Conservation (phyloP, 305 asterid species). For the Fraxinus ornus region DNA sequence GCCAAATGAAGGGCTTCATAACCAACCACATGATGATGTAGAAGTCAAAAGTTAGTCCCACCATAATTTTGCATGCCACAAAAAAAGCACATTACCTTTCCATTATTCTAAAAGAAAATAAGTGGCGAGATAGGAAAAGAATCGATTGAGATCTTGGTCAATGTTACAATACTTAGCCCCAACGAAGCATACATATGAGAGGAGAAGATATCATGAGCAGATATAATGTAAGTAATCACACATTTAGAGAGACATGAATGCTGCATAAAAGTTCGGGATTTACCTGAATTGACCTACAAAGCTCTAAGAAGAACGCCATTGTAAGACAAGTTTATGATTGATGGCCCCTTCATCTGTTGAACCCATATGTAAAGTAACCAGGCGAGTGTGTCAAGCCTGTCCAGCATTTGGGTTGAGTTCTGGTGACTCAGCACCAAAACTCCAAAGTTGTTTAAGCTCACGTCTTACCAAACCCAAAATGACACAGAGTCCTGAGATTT, state of each 20-base stretch:
- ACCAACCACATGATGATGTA: neutral
- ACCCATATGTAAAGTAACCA: constrained; percentile 3
- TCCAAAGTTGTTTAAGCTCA: constrained; percentile 81
- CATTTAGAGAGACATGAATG: neutral
- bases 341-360: neutral
- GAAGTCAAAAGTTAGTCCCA: neutral
- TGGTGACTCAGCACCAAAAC: constrained; percentile 31
- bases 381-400: constrained; percentile 42
- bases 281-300: constrained; percentile 1
- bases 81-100: neutral
- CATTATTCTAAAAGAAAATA: neutral
- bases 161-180: neutral
- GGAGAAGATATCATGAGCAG: neutral
- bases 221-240: neutral
- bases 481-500: constrained; percentile 62
- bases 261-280: neutral
- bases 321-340: neutral
- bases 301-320: neutral
- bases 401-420: constrained; percentile 27
- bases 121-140: neutral
- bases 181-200: neutral
- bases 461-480: constrained; percentile 66
- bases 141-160: neutral
- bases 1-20: neutral
- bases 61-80: neutral